These are phyloP conservation scores for Beta macrorhiza DNA, from an alignment of 179 eudicot genomes.

Conservation along the genomic window DNA sequence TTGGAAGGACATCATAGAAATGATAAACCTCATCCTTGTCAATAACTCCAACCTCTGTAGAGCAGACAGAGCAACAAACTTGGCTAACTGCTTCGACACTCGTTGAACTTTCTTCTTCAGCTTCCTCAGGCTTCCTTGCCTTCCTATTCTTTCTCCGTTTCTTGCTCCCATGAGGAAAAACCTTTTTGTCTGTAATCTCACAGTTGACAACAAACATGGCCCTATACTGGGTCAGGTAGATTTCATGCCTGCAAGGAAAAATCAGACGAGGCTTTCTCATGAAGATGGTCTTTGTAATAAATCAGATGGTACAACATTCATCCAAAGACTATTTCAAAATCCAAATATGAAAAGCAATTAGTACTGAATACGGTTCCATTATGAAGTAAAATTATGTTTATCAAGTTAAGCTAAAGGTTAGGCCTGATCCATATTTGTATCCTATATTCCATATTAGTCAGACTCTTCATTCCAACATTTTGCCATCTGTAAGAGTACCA, in stretches of 20 bases:
- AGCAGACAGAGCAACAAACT: conserved; percentile 77
- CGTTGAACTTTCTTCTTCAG: conserved; percentile 30
- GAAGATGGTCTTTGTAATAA: neutral
- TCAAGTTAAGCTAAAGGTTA: neutral
- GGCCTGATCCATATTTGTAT: neutral
- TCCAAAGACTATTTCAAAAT: neutral
- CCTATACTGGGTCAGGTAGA: conserved; percentile 68
- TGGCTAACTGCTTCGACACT: conserved; percentile 42
- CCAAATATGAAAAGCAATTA: neutral
- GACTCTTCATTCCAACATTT: neutral
- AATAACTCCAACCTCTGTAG: conserved; percentile 75
- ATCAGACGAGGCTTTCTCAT: neutral
- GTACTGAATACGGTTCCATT: neutral
- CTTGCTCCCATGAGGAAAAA: conserved; percentile 37
- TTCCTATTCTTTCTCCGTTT: conserved; percentile 51
- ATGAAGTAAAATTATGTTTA: neutral
- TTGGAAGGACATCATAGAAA: conserved; percentile 79
- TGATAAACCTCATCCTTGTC: conserved; percentile 92
- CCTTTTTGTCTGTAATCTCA: conserved; percentile 45
- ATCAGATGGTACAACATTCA: neutral
- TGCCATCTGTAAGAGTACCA: neutral
- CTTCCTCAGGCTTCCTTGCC: conserved; percentile 22
- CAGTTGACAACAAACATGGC: conserved; percentile 79
- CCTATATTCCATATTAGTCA: neutral
- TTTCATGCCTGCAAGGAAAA: conserved; percentile 60